Evolutionary conservation across 2,329 filamentous ascomycete species (phyloP).

Genomic region (Amphichorda felina): DNA sequence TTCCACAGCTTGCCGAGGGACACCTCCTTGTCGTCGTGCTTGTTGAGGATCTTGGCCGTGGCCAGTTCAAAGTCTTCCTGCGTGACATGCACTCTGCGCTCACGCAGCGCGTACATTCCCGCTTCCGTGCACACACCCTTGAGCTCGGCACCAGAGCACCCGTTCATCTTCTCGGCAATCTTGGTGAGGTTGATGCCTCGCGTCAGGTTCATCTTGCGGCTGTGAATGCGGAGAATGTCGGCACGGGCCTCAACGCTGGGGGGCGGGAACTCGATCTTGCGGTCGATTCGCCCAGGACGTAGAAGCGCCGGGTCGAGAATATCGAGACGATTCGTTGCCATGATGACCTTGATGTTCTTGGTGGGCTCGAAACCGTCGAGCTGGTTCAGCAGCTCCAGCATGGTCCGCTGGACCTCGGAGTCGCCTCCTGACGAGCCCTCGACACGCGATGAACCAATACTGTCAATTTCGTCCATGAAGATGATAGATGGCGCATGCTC

Average conservation of each 20-base stretch:
- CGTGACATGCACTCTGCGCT: constrained; percentile 93
- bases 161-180: constrained; percentile 99
- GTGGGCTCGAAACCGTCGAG: constrained; percentile 97
- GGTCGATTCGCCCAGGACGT: constrained; percentile 92
- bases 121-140: constrained; percentile 99
- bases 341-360: constrained; percentile 99
- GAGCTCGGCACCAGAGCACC: constrained; percentile 91
- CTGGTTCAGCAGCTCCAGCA: constrained; percentile 97
- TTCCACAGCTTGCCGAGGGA: constrained; percentile 73
- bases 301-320: constrained; percentile 92
- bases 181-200: constrained; percentile 95
- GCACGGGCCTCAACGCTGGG: constrained; percentile 93
- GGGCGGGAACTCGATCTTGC: constrained; percentile 98
- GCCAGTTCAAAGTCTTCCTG: constrained; percentile 98
- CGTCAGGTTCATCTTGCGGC: constrained; percentile 95
- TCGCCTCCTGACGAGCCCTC: constrained; percentile 93
- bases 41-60: constrained; percentile 98
- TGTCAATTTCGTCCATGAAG: constrained; percentile 99
- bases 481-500: constrained; percentile 98
- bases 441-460: constrained; percentile 92
- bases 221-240: constrained; percentile 96
- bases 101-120: constrained; percentile 93
- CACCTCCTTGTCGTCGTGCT: constrained; percentile 97
- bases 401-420: constrained; percentile 95
- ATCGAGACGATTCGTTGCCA: constrained; percentile 97